phyloP scores from a whole-genome alignment of 164 flowering plant genomes.

The Kingdonia uniflora region DNA sequence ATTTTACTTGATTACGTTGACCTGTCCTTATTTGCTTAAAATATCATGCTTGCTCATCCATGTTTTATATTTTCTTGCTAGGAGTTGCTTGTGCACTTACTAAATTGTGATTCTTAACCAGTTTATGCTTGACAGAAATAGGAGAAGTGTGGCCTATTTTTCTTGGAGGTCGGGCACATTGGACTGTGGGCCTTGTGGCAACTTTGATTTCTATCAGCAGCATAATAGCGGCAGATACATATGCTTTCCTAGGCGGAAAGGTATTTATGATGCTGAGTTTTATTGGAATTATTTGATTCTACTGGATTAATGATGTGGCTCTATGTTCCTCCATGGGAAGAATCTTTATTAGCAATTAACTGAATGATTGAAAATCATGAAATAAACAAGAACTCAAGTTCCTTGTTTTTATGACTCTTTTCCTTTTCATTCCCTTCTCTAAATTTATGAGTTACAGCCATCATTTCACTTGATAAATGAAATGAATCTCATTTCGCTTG shows the following conservation, averaged over 20 bases:
- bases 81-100: not conserved
- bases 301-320: not conserved
- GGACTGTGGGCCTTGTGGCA: constrained; percentile 98
- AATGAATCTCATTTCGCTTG: no score
- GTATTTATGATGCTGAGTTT: constrained; percentile 23
- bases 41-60: not conserved
- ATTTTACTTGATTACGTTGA: no score
- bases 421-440: no score
- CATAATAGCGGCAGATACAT: constrained; percentile 91
- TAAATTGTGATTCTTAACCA: constrained; percentile 11
- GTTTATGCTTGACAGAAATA: constrained; percentile 32
- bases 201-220: constrained; percentile 79
- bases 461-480: no score
- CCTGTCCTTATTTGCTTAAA: no score
- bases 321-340: no score
- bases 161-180: constrained; percentile 88
- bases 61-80: not conserved
- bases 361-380: no score
- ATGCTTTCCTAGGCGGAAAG: constrained; percentile 94
- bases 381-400: no score
- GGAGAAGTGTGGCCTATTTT: constrained; percentile 77
- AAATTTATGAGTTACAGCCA: no score
- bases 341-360: no score
- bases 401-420: no score
- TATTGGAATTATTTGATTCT: not conserved